These are phyloP conservation scores for Flaveria robusta DNA, from an alignment of 129 eudicot genomes.

Conservation along the genomic window DNA sequence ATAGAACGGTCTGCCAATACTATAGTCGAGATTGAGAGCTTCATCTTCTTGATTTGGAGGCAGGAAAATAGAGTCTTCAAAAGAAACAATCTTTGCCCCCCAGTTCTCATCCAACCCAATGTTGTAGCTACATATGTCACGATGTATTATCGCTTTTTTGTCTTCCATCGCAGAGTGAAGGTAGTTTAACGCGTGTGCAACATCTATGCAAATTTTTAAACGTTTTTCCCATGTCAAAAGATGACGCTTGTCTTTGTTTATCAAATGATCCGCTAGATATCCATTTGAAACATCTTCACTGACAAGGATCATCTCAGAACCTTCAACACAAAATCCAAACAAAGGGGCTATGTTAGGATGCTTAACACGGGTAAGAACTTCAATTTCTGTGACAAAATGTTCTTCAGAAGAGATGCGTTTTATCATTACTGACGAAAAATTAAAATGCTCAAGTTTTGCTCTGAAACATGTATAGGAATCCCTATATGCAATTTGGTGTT, in stretches of 20 bases:
- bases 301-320: neutral
- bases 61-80: neutral
- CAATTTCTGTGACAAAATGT: neutral
- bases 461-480: too few species aligned
- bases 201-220: neutral
- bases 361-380: neutral
- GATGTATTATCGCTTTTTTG: neutral
- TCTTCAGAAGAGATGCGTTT: neutral
- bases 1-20: neutral
- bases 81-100: neutral
- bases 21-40: neutral
- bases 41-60: neutral
- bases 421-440: too few species aligned
- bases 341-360: neutral
- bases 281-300: neutral
- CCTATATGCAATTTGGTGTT: too few species aligned
- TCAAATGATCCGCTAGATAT: neutral
- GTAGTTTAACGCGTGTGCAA: neutral
- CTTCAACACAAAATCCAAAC: neutral
- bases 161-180: neutral
- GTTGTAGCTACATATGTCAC: neutral
- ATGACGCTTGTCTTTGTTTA: neutral
- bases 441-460: too few species aligned
- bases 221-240: neutral
- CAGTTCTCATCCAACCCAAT: neutral